phyloP scores from a whole-genome alignment of 2,329 filamentous ascomycete genomes.

The Paecilomyces sp. region DNA sequence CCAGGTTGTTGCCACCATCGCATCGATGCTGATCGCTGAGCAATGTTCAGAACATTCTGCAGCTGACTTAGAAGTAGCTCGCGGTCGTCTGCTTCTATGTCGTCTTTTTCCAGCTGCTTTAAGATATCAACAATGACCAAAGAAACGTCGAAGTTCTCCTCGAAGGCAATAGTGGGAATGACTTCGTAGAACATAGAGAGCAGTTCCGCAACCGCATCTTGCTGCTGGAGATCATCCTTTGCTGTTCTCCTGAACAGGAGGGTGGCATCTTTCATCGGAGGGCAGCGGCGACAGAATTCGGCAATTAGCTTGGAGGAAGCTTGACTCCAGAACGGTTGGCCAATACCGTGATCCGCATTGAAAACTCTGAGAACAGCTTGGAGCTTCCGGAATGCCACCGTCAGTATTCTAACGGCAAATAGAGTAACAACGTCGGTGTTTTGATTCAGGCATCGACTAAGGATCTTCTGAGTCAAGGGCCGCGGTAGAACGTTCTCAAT shows the following conservation, averaged over 20 bases:
- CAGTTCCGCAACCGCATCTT: slow-evolving; percentile 70
- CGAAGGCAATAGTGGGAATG: slow-evolving; percentile 69
- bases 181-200: slow-evolving; percentile 79
- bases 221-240: slow-evolving; percentile 64
- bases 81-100: slow-evolving; percentile 41
- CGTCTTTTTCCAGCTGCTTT: slow-evolving; percentile 48
- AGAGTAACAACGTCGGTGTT: slow-evolving; percentile 74
- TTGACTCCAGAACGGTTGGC: slow-evolving; percentile 58
- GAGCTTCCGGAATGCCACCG: slow-evolving; percentile 73
- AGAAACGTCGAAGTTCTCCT: slow-evolving; percentile 84
- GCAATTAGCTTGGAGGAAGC: slow-evolving; percentile 60
- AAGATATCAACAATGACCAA: slow-evolving; percentile 64
- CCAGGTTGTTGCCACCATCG: slow-evolving; percentile 77
- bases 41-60: slow-evolving; percentile 73
- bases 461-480: slow-evolving; percentile 70
- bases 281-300: slow-evolving; percentile 71
- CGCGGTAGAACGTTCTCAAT: slow-evolving; percentile 82
- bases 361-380: slow-evolving; percentile 57
- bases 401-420: slow-evolving; percentile 74
- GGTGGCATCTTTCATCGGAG: slow-evolving; percentile 74
- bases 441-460: slow-evolving; percentile 71
- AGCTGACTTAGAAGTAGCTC: slow-evolving; percentile 64
- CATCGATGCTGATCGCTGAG: slow-evolving; percentile 73
- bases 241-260: slow-evolving; percentile 63
- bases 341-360: slow-evolving; percentile 37